Percentiles rank a stretch among this genome's conserved stretches.
phyloP scores from a whole-genome alignment of 1,284 basidiomycete genomes.

The Cryptococcus floricola region DNA sequence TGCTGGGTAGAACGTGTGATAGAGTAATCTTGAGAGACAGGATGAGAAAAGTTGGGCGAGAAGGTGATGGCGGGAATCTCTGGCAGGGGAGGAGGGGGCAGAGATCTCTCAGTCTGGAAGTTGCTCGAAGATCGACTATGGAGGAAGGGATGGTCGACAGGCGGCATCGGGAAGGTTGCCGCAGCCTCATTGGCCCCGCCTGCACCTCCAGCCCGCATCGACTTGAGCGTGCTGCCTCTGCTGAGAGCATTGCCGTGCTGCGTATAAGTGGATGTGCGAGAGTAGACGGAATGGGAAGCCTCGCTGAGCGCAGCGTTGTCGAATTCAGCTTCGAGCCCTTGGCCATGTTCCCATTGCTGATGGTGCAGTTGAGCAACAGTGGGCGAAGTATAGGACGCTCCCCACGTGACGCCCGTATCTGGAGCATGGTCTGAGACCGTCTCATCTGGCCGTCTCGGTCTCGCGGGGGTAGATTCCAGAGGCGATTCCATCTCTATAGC shows the following conservation, averaged over 20 bases:
- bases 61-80: background rate
- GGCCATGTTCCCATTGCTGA: background rate
- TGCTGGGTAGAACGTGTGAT: constrained; percentile 9
- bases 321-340: background rate
- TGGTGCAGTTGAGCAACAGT: background rate
- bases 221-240: constrained; percentile 1
- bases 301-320: background rate
- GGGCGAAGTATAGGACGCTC: background rate
- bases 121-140: background rate
- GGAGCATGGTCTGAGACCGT: background rate
- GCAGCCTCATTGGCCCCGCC: background rate
- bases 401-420: background rate
- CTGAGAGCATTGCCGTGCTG: background rate
- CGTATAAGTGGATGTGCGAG: background rate
- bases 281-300: constrained; percentile 1
- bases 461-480: background rate
- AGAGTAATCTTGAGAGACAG: background rate
- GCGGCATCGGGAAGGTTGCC: constrained; percentile 3
- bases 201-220: background rate
- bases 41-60: constrained; percentile 4
- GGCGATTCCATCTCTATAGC: background rate
- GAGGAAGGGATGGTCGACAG: background rate
- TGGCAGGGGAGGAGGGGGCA: background rate
- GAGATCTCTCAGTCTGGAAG: background rate
- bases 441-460: background rate